A percentile compares a stretch with the other conserved stretches of the same genome.
Conservation (phyloP, 2,329 filamentous ascomycete species). For the Colletotrichum neosansevieriae region DNA sequence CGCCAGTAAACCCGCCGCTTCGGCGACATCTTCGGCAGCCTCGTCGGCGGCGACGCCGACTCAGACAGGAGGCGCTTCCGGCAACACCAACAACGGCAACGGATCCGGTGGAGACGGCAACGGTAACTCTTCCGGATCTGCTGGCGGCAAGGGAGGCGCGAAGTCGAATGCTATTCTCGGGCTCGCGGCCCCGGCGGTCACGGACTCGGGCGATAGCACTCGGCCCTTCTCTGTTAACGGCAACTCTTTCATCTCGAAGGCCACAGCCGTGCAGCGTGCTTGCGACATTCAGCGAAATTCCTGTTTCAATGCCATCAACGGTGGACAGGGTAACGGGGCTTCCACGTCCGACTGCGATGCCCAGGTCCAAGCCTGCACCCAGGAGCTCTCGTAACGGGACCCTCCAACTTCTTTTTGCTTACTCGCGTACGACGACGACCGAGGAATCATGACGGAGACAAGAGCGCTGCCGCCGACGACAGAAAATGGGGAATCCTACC, state of each 20-base stretch:
- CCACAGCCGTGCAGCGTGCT: constrained; percentile 68
- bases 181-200: constrained; percentile 63
- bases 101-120: constrained; percentile 34
- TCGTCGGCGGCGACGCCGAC: constrained; percentile 34
- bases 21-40: constrained; percentile 30
- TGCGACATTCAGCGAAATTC: constrained; percentile 74
- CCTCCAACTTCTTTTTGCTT: background rate
- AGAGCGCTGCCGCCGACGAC: background rate
- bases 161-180: constrained; percentile 59
- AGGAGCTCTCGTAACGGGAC: constrained; percentile 47
- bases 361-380: constrained; percentile 62
- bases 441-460: constrained; percentile 5
- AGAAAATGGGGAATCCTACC: background rate
- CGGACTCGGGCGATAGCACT: constrained; percentile 58
- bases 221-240: constrained; percentile 70
- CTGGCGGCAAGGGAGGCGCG: constrained; percentile 46
- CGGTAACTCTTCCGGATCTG: constrained; percentile 36
- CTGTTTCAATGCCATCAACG: constrained; percentile 69
- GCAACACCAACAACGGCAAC: constrained; percentile 23
- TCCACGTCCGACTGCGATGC: constrained; percentile 64
- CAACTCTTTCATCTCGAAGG: constrained; percentile 67
- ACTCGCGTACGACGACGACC: constrained; percentile 18
- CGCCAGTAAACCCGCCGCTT: constrained; percentile 32
- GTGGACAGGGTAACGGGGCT: constrained; percentile 55
- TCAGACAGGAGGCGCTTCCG: constrained; percentile 20